Base-by-base conservation (phyloP, 768 basidiomycete species). In the Lentinula edodes region DNA sequence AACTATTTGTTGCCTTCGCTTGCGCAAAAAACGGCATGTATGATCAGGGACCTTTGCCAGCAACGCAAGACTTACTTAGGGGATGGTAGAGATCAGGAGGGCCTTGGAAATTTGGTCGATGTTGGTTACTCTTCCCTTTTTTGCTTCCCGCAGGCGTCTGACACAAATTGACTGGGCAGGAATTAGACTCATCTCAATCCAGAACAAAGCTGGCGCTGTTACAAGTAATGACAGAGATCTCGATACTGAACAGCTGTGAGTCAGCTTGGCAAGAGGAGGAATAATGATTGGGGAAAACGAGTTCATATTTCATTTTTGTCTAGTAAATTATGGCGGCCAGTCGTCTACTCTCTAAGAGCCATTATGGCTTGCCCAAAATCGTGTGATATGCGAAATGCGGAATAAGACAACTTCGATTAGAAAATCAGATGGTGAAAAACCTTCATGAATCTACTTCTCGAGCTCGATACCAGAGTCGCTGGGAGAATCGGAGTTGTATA, bases 401-500 rank as follows among this genome's bases (percentile, higher is more conserved):
- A 16, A 42, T 36, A 39, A 5, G 16, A 53, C 1, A 8, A 35
- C 35, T 35, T 36, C 38, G 13, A 43, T 34, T 28, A 28, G 15
- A 18, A 18, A 12, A 41, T 36, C 36, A 39, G n/a, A 6, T 16
- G 12, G 15, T 6, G 28, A 23, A 2, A 39, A 20, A 43, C 12
- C 28, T 56, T 43, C 6, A 0, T 15, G 13, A 1, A 0, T 48
- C 52, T 78, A 78, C 72, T 78, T 81, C 66, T 80, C 79, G 35
- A 84, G 68, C 66, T 84, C 83, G 52, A 84, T 71, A 50, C 83
- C 83, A 28, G 83, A 84, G 65, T 84, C 83, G 63, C 77, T 80
- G 20, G 77, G 78, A n/a, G 74, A 79, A 57, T 74, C 75, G 62
- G 91, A 88, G n/a, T 73, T 68, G 67, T 89, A 85, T 48, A 86